Base-by-base conservation (phyloP, 352 stramenopile genomes). In the Peronospora belbahrii region DNA sequence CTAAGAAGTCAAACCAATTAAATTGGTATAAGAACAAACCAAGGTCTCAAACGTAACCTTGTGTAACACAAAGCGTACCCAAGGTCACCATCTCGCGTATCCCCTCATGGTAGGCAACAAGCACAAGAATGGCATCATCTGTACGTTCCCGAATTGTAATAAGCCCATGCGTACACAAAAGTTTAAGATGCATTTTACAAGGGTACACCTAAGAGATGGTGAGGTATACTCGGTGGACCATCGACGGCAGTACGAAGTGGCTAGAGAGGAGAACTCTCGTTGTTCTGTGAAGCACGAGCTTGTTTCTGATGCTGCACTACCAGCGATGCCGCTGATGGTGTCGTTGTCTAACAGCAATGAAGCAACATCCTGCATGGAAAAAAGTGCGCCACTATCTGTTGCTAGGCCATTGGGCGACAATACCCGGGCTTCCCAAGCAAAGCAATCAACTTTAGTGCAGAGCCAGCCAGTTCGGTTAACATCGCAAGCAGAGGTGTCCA, bases 111-210 rank as follows among this genome's bases (percentile, higher is more conserved):
- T 77, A 43, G 76, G 79, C 61, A 91, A 84, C 67, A 91, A 91
- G 66, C 79, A 91, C 76, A 91, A 91, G 73, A 91, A 91, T 42
- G 79, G 79, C 62, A 91, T 87, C 55, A 68, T 88, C 48, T 91
- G 79, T 62, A 73, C 67, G 58, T 91, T 78, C 45, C 79, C 79
- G 8, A 71, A 79, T 18, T 91, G 79, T 57, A 74, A 83, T 42
- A 88, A 85, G 66, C 65, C 74, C 37, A 91, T 91, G 79, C 74
- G 79, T 56, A 91, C 79, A 46, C 79, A 91, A 45, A 91, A 91
- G 58, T 91, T 91, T 52, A 91, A 91, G 54, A 60, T 79, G 59
- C 79, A 91, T 60, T 91, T 91, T 47, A 73, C 71, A 30, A 84
- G 83, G 63, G 56, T 62, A 49, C 79, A 91, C 43, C 52, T 91